These are phyloP conservation scores for Paramarasmius palmivorus DNA, from an alignment of 1,284 basidiomycete genomes.

Conservation along the genomic window DNA sequence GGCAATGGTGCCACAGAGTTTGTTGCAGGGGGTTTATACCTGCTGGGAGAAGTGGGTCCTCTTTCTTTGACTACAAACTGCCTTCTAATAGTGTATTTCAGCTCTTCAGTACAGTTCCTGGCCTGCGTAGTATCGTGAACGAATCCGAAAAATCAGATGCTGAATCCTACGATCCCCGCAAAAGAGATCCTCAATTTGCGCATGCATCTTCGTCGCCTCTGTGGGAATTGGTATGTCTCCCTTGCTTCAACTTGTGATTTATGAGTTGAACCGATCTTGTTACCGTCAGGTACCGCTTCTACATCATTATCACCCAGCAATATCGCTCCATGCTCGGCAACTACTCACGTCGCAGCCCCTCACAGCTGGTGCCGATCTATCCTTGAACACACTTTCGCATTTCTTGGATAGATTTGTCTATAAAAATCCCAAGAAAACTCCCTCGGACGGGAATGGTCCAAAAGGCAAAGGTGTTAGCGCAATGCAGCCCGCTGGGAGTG, in stretches of 20 bases:
- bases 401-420: slow-evolving; percentile 91
- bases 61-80: background rate
- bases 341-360: slow-evolving; percentile 73
- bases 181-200: slow-evolving; percentile 90
- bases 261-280: background rate
- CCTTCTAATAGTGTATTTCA: slow-evolving; percentile 26
- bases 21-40: slow-evolving; percentile 83
- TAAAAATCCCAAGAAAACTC: slow-evolving; percentile 90
- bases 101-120: slow-evolving; percentile 78
- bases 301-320: slow-evolving; percentile 89
- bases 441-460: slow-evolving; percentile 19
- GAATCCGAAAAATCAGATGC: slow-evolving; percentile 33
- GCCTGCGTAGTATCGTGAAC: slow-evolving; percentile 69
- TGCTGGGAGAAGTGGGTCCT: slow-evolving; percentile 67
- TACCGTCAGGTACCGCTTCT: slow-evolving; percentile 69
- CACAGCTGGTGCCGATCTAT: slow-evolving; percentile 85
- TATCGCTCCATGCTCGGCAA: slow-evolving; percentile 85
- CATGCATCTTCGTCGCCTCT: slow-evolving; percentile 82
- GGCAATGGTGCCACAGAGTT: slow-evolving; percentile 83
- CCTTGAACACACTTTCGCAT: slow-evolving; percentile 90
- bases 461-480: slow-evolving; percentile 79
- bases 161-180: slow-evolving; percentile 80
- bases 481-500: slow-evolving; percentile 92
- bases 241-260: background rate
- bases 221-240: slow-evolving; percentile 81